phyloP scores from a whole-genome alignment of 2,329 filamentous ascomycete species.

The Fusarium sp. region DNA sequence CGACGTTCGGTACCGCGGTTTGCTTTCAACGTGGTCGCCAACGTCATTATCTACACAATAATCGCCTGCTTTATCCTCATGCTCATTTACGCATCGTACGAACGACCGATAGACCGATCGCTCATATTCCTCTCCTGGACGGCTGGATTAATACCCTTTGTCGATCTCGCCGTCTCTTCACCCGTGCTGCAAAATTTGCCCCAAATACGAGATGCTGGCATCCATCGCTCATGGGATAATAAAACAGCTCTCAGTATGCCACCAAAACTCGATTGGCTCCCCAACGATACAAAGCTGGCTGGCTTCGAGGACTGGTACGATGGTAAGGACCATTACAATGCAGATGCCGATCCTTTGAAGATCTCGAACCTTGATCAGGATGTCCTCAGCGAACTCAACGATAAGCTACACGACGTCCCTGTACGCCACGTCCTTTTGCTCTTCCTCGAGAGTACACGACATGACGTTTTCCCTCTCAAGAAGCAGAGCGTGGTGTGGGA shows the following conservation, averaged over 20 bases:
- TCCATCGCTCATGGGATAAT: slow-evolving; percentile 48
- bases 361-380: slow-evolving; percentile 54
- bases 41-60: slow-evolving; percentile 4
- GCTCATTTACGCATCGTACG: slow-evolving; percentile 37
- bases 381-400: slow-evolving; percentile 45
- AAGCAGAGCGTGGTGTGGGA: slow-evolving; percentile 54
- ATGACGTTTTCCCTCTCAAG: slow-evolving; percentile 60
- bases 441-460: slow-evolving; percentile 60
- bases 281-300: slow-evolving; percentile 32
- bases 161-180: slow-evolving; percentile 49
- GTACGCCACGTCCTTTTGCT: slow-evolving; percentile 59
- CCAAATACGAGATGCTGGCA: slow-evolving; percentile 38
- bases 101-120: slow-evolving; percentile 49
- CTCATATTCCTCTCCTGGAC: slow-evolving; percentile 55
- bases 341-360: slow-evolving; percentile 55
- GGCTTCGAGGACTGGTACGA: slow-evolving; percentile 50
- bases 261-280: slow-evolving; percentile 46
- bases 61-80: slow-evolving; percentile 17
- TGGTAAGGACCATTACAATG: slow-evolving; percentile 51
- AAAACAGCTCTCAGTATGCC: slow-evolving; percentile 43
- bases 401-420: slow-evolving; percentile 48
- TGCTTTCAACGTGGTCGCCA: not conserved
- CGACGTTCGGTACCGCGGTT: not conserved
- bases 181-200: slow-evolving; percentile 45
- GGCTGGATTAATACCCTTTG: slow-evolving; percentile 49